These are phyloP conservation scores for Begonia masoniana DNA, from an alignment of 306 rosid species.

Conservation along the genomic window DNA sequence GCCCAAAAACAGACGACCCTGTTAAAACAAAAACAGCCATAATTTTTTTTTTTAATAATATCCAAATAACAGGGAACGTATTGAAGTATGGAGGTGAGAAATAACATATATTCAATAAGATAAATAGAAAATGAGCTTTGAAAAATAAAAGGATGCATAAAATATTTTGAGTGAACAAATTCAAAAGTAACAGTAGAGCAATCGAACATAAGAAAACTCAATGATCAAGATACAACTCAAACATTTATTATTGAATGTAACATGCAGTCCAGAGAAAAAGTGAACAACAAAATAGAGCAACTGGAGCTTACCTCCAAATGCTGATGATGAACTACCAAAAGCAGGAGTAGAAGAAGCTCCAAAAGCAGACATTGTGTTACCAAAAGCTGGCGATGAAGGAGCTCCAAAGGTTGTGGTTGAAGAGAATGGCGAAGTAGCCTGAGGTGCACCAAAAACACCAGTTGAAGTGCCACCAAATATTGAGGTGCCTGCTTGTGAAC, in stretches of 20 bases:
- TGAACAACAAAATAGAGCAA: neutral
- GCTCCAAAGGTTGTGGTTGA: constrained; percentile 45
- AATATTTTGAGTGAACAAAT: too few relatives aligned
- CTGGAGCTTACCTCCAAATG: constrained; percentile 46
- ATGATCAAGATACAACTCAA: too few relatives aligned
- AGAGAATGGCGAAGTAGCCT: constrained; percentile 60
- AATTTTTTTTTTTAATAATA: constrained; percentile 1
- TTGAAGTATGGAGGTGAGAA: too few relatives aligned
- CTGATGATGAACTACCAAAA: constrained; percentile 46
- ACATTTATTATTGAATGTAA: too few relatives aligned
- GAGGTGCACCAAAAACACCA: constrained; percentile 81
- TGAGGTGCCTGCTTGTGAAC: constrained; percentile 49
- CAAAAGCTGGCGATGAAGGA: constrained; percentile 68
- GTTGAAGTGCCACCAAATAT: constrained; percentile 86
- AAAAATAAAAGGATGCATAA: too few relatives aligned
- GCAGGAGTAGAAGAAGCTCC: constrained; percentile 67
- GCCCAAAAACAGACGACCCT: constrained; percentile 76
- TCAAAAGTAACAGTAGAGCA: too few relatives aligned
- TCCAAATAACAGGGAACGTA: too few relatives aligned
- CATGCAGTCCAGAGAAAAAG: too few relatives aligned
- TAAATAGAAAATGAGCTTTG: too few relatives aligned
- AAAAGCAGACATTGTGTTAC: constrained; percentile 52
- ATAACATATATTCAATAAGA: too few relatives aligned
- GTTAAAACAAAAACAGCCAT: constrained; percentile 7
- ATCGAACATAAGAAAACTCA: too few relatives aligned